Base-by-base conservation (phyloP, 2,329 filamentous ascomycete genomes). In the Bipolaris bicolor region DNA sequence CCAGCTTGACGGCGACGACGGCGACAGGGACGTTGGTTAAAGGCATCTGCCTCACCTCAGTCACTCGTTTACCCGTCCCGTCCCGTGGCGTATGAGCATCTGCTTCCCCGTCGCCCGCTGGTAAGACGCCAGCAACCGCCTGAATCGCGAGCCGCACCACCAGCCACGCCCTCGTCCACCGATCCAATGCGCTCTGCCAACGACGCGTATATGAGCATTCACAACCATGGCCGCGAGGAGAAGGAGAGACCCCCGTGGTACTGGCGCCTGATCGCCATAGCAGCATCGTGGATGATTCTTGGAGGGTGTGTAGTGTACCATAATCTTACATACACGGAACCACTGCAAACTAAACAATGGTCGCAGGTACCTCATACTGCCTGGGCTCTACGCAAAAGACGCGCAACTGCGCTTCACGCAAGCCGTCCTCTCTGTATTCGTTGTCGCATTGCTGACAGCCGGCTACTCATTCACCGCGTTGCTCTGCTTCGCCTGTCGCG, bases 381-480 rank as follows among this genome's bases (percentile, higher is more conserved):
- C 81, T 6, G 74, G 77, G 24, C 78, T 81, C 51, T 83, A 80
- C 66, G 77, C 79, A 48, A 71, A 69, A 22, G 63, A 77, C 15
- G 48, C 70, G 9, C 58, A 77, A 34, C 71, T 82, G 24, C 75
- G 74, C 49, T 72, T 81, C 52, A 76, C 72, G 54, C 69, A 74
- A 46, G 70, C 72, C 0, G 76, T 76, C 4, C 63, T 82, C 6
- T 76, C 75, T 3, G 79, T 81, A 48, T 78, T 82, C 55, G 76
- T 81, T 22, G 75, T 81, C 62, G 77, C 79, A 5, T 71, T 84
- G 16, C 72, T 83, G 7, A 76, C 78, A 1, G 76, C 78, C 41
- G 82, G 81, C 31, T 81, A 82, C 66, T 79, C 77, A 1, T 78
- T 82, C 60, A 82, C 81, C 1, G 77, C 73, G 36, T 72, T 82